A percentile compares a stretch with the other conserved stretches of the same genome.
Conservation (phyloP, 2,329 filamentous ascomycete species). For the Trichophaea hybrida region DNA sequence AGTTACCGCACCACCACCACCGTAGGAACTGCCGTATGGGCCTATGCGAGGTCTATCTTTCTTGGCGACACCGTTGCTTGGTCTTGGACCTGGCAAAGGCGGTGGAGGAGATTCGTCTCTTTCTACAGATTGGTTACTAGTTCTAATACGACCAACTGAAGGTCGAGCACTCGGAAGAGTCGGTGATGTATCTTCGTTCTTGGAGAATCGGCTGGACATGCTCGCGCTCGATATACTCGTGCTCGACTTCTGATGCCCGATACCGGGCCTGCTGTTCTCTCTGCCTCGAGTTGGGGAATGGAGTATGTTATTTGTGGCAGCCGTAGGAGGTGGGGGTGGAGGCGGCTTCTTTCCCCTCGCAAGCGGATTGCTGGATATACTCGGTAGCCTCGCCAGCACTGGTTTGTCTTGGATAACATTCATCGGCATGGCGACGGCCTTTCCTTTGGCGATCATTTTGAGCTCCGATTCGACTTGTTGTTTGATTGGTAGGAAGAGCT, state of each 20-base stretch:
- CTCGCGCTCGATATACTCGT: not conserved
- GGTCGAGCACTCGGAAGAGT: not conserved
- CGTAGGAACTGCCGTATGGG: conserved; percentile 9
- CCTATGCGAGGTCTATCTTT: conserved; percentile 16
- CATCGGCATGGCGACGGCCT: conserved; percentile 47
- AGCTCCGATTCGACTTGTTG: conserved; percentile 51
- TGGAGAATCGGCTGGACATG: not conserved
- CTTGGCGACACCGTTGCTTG: conserved; percentile 26
- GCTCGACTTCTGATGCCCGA: conserved; percentile 1
- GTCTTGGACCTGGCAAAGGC: conserved; percentile 26
- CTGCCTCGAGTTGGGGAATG: not conserved
- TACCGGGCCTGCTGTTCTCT: conserved; percentile 10
- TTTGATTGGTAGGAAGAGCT: conserved; percentile 47
- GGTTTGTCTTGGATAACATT: conserved; percentile 38
- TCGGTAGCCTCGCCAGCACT: conserved; percentile 35
- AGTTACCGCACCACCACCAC: not conserved
- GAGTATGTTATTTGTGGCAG: conserved; percentile 11
- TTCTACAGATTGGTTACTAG: not conserved
- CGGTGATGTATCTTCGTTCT: conserved; percentile 2
- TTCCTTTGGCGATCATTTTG: conserved; percentile 49
- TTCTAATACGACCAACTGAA: not conserved
- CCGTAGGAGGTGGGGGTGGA: conserved; percentile 26
- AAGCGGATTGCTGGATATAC: conserved; percentile 11
- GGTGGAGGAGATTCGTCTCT: conserved; percentile 23
- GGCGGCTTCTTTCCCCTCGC: conserved; percentile 30